phyloP scores from a whole-genome alignment of 352 stramenopile genomes.

The Phytophthora multivora region DNA sequence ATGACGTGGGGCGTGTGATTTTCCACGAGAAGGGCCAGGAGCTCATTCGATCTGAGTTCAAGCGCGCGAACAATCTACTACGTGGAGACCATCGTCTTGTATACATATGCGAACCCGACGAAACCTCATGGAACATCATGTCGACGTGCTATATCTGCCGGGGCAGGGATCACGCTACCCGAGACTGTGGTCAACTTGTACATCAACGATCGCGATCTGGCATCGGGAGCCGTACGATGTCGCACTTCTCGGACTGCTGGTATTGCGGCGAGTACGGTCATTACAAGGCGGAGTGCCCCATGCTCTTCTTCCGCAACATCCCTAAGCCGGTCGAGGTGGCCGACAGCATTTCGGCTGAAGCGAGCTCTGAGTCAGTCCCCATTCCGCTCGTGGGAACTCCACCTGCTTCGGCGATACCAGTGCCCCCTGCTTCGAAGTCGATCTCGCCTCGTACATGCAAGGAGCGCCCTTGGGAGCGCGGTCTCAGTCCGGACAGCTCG shows the following conservation, averaged over 20 bases:
- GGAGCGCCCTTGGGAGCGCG: conserved; percentile 42
- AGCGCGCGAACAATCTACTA: conserved; percentile 60
- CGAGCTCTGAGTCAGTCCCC: conserved; percentile 7
- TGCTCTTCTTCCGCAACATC: conserved; percentile 65
- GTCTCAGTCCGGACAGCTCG: conserved; percentile 29
- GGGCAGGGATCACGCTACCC: conserved; percentile 50
- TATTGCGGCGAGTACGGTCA: conserved; percentile 78
- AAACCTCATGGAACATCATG: conserved; percentile 50
- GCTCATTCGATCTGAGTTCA: conserved; percentile 63
- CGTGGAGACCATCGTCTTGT: conserved; percentile 48
- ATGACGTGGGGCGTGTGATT: conserved; percentile 81
- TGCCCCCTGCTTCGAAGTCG: conserved; percentile 12
- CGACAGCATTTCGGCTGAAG: conserved; percentile 19
- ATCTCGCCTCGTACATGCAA: conserved; percentile 23
- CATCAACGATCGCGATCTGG: conserved; percentile 19
- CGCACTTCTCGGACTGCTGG: conserved; percentile 66
- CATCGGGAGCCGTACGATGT: conserved; percentile 17
- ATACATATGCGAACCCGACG: conserved; percentile 56
- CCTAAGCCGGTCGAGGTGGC: conserved; percentile 30
- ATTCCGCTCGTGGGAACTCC: conserved; percentile 12
- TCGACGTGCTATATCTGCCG: conserved; percentile 75
- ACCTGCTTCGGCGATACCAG: conserved; percentile 19
- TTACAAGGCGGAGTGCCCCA: conserved; percentile 76
- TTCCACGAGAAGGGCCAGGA: conserved; percentile 76
- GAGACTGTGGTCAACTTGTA: conserved; percentile 55